Percentiles rank a stretch among this genome's conserved stretches.
Evolutionary conservation across 2,329 filamentous ascomycete genomes (phyloP).

Genomic region (Didymella segeticola): DNA sequence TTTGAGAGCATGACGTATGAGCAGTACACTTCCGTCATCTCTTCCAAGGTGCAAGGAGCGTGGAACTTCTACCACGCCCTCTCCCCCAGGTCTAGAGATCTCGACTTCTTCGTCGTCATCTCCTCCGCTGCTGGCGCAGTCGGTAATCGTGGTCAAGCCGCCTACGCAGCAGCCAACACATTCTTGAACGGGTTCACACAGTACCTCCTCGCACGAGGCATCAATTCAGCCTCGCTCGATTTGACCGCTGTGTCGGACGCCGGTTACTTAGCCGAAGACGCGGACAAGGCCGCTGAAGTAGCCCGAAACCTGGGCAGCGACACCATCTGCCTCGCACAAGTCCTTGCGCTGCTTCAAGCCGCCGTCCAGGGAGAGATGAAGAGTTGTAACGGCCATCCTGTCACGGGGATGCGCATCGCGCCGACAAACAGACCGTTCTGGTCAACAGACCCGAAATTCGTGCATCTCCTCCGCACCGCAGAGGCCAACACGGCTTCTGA

Average conservation of each 20-base stretch:
- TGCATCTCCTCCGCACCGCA: slow-evolving; percentile 28
- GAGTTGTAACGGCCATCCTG: slow-evolving; percentile 34
- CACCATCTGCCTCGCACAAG: slow-evolving; percentile 36
- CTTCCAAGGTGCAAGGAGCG: slow-evolving; percentile 21
- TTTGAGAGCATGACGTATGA: slow-evolving; percentile 16
- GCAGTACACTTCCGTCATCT: slow-evolving; percentile 23
- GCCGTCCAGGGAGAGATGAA: slow-evolving; percentile 28
- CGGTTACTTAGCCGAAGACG: slow-evolving; percentile 34
- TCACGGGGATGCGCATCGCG: slow-evolving; percentile 40
- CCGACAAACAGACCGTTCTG: slow-evolving; percentile 34
- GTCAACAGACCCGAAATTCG: slow-evolving; percentile 37
- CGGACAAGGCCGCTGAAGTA: slow-evolving; percentile 32
- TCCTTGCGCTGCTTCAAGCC: slow-evolving; percentile 32
- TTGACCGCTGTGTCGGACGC: slow-evolving; percentile 37
- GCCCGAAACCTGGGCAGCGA: slow-evolving; percentile 34
- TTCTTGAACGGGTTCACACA: slow-evolving; percentile 41
- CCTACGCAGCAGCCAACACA: slow-evolving; percentile 36
- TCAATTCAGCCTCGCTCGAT: slow-evolving; percentile 31
- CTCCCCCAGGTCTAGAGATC: background rate
- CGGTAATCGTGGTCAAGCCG: slow-evolving; percentile 32
- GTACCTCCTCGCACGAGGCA: slow-evolving; percentile 22
- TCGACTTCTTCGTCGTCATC: slow-evolving; percentile 33
- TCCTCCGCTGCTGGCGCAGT: slow-evolving; percentile 36
- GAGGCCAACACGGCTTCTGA: slow-evolving; percentile 25
- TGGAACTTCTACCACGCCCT: slow-evolving; percentile 22